Base-by-base conservation (phyloP, 192 early-diverging fungal species). In the Coemansia nantahalensis region DNA sequence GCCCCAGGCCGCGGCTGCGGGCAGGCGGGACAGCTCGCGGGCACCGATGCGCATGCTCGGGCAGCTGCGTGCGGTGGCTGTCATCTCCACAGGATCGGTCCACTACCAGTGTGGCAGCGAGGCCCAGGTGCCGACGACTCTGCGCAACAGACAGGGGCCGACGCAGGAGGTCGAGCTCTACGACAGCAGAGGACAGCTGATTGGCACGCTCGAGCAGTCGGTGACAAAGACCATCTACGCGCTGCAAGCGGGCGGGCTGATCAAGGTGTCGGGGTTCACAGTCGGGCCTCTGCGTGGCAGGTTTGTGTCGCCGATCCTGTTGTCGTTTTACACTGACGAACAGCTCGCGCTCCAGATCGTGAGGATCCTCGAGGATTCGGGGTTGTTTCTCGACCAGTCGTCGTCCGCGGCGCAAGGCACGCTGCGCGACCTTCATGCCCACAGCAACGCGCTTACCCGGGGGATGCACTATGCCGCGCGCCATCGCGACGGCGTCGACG, bases 331-430 rank as follows among this genome's bases (percentile, higher is more conserved):
- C 35, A 62, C 57, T 6, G 53, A 56, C 14, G 30, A 38, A 23
- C 30, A 37, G 17, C 23, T 73, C 23, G 62, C 69, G 14, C 54
- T 41, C 5, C 53, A 51, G 3, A 48, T 73, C 0, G 39, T 65
- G 26, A 39, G 45, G 28, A n/a, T 61, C 8, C 46, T 73, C 16
- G 62, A 73, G 36, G 30, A 46, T 13, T 65, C 57, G 9, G 62
- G 62, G 1, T 32, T 73, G 28, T 65, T 65, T 30, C 50, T 73
- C 9, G 62, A 73, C 36, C 69, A 73, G 49, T 65, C 69, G n/a
- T 44, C 62, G 6, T 21, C 43, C 11, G 69, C 65, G 26, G 23
- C 57, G 7, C 69, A 73, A 26, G n/a, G 32, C 31, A 35, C 53
- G 31, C 45, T 73, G 23, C 51, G 37, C 4, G 69, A 56, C 11